phyloP scores from a whole-genome alignment of 371 early-diverging fungal genomes.

The Zopfochytrium polystomum region DNA sequence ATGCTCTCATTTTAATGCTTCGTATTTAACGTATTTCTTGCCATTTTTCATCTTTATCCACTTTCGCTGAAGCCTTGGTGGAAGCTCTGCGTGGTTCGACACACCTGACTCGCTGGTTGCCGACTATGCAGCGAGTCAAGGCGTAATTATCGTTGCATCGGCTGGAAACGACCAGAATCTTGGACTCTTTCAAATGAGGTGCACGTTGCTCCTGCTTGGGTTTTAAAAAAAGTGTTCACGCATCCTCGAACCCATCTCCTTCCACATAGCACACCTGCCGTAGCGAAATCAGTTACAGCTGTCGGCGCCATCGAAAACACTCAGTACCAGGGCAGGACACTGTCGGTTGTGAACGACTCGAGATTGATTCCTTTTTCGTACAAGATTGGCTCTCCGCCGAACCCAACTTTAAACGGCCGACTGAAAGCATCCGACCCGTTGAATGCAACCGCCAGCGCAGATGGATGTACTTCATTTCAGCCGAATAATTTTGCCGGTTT shows the following conservation, averaged over 20 bases:
- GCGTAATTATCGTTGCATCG: conserved; percentile 26
- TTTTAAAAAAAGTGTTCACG: too few species aligned
- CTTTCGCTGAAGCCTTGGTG: conserved; percentile 73
- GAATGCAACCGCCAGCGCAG: conserved; percentile 5
- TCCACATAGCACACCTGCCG: too few species aligned
- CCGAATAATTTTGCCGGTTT: conserved; percentile 4
- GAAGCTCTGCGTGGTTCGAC: conserved; percentile 51
- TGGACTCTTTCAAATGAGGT: conserved; percentile 22
- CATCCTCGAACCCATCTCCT: too few species aligned
- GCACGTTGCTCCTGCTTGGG: too few species aligned
- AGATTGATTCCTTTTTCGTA: neutral
- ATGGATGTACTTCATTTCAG: conserved; percentile 9
- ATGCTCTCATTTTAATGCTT: too few species aligned
- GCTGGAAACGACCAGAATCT: conserved; percentile 34
- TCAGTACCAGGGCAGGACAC: neutral
- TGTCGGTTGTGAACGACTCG: conserved; percentile 8
- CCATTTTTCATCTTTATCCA: too few species aligned
- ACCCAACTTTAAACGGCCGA: neutral
- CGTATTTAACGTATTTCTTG: too few species aligned
- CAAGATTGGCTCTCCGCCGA: neutral
- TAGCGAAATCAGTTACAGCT: conserved; percentile 4
- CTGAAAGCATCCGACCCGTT: conserved; percentile 7
- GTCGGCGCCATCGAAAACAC: conserved; percentile 27
- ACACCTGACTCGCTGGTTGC: conserved; percentile 18
- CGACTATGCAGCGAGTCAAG: conserved; percentile 16